Percentiles rank a stretch among this genome's conserved stretches.
Conservation (phyloP, 257 asterid genomes). For the Cinchona pubescens region DNA sequence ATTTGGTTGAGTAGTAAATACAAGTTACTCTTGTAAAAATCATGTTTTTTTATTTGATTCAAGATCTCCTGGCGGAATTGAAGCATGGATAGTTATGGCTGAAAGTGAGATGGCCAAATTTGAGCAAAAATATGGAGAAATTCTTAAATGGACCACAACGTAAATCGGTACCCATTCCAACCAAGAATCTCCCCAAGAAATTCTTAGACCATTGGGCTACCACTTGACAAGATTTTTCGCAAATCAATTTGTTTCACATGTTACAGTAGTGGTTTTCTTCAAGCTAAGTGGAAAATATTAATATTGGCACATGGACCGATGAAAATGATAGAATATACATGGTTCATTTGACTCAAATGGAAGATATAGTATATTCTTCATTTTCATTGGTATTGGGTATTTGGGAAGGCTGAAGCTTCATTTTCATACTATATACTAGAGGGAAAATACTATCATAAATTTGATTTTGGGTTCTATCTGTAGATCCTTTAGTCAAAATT, state of each 20-base stretch:
- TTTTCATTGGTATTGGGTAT: neutral
- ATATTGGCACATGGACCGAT: neutral
- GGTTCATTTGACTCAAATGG: neutral
- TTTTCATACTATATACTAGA: no score
- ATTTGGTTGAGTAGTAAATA: constrained; percentile 39
- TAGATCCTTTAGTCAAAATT: no score
- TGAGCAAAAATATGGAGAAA: constrained; percentile 23
- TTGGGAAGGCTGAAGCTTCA: neutral
- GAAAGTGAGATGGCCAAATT: constrained; percentile 23
- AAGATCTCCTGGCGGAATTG: constrained; percentile 27
- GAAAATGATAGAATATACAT: no score
- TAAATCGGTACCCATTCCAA: no score
- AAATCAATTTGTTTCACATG: neutral
- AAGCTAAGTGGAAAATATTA: neutral
- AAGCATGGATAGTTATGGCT: constrained; percentile 32
- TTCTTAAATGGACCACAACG: no score
- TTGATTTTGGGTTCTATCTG: no score
- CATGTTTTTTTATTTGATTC: constrained; percentile 23
- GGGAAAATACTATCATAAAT: no score
- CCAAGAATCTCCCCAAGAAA: no score
- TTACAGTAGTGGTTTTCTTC: neutral
- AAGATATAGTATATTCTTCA: neutral
- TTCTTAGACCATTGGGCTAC: neutral
- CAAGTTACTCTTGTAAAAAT: constrained; percentile 21
- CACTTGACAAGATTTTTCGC: neutral